Evolutionary conservation across 306 rosid species (phyloP), one percentile per base, ranked within the genome.

Genomic region (Astragalus glycyphyllos): DNA sequence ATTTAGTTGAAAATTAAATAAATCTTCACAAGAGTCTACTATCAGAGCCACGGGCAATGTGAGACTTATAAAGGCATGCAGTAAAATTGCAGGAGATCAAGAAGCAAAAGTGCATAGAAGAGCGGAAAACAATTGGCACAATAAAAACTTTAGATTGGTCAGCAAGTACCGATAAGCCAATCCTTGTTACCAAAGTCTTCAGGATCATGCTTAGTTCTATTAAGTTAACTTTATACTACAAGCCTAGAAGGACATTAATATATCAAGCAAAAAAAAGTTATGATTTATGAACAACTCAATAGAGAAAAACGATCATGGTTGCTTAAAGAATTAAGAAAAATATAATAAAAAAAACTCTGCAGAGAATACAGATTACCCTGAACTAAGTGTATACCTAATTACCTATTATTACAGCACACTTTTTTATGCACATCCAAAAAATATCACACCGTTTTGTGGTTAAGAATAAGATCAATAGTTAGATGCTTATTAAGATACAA

Each of bases 221-320:
- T 60, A 11, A 4, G 60, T 8, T 38, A 61, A 49, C 42, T 20
- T 48, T 49, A 61, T 4, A 23, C 12, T 6, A 42, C 47, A 14
- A 57, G 35, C 54, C 57, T 16, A 31, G 55, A 14, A 71, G 41
- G 20, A 26, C 67, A 11, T 7, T 41, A 29, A 44, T 42, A 29
- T 26, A 69, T 57, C 34, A 71, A 58, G 48, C 23, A 17, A 71
- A 16, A 13, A 16, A 16, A 51, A 63, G 49, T 50, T 50, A 32
- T 34, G 50, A 69, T 64, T 64, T 64, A n/a, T 44, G 54, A 46
- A 42, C 35, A 53, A 53, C 50, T 32, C 38, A 58, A 71, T 45
- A 45, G 29, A 23, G 26, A 54, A 31, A 32, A 26, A 29, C 23
- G 23, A 2, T 20, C 23, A 1, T 20, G 23, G 2, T 20, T 20